A percentile compares a stretch with the other conserved stretches of the same genome.
Conservation (phyloP, 2,329 filamentous ascomycete genomes). For the Knufia petricola region DNA sequence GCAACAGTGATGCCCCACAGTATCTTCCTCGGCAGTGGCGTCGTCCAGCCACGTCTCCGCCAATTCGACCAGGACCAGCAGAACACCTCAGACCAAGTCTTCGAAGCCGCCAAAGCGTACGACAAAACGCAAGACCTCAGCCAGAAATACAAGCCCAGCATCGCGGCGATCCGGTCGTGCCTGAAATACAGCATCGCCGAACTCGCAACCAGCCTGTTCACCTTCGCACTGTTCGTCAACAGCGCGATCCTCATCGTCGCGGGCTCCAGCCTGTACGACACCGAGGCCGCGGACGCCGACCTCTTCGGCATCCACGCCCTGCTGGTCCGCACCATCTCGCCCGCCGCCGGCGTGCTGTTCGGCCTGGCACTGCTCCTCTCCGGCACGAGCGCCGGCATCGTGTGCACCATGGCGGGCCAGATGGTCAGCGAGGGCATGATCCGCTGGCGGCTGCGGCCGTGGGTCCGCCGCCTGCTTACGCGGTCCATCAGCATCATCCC, state of each 20-base stretch:
- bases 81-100: constrained; percentile 26
- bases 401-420: constrained; percentile 77
- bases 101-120: constrained; percentile 24
- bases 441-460: constrained; percentile 63
- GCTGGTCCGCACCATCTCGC: constrained; percentile 58
- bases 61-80: constrained; percentile 39
- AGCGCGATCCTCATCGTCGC: constrained; percentile 73
- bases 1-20: constrained; percentile 53
- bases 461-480: constrained; percentile 69
- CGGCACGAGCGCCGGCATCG: constrained; percentile 68
- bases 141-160: constrained; percentile 58
- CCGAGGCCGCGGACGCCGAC: constrained; percentile 57
- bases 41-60: constrained; percentile 45
- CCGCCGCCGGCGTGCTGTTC: constrained; percentile 73
- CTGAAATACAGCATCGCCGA: constrained; percentile 66
- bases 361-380: constrained; percentile 71
- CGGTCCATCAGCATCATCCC: constrained; percentile 72
- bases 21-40: constrained; percentile 47
- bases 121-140: constrained; percentile 34
- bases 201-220: constrained; percentile 62
- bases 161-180: constrained; percentile 62
- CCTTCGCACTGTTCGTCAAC: constrained; percentile 78
- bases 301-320: constrained; percentile 75
- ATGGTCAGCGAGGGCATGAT: constrained; percentile 81
- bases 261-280: constrained; percentile 63